Conservation (phyloP, 2,329 filamentous ascomycete species). For the Talaromyces sp. region DNA sequence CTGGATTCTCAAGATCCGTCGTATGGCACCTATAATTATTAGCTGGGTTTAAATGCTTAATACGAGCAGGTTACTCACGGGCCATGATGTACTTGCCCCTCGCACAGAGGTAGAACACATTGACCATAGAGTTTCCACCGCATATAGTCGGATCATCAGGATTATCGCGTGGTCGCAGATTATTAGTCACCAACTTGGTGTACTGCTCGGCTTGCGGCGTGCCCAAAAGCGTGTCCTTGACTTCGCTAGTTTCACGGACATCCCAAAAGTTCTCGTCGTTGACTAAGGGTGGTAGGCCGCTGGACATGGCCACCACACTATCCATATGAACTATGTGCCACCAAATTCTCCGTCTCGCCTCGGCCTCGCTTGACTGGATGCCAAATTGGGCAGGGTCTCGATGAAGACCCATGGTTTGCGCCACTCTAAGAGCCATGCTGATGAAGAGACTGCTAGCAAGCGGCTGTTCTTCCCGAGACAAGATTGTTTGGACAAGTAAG, state of each 20-base stretch:
- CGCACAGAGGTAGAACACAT: constrained; percentile 39
- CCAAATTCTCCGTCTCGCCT: constrained; percentile 42
- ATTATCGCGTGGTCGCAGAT: constrained; percentile 30
- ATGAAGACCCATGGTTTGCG: constrained; percentile 44
- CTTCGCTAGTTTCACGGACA: constrained; percentile 40
- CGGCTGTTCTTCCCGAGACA: constrained; percentile 44
- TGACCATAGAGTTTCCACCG: constrained; percentile 35
- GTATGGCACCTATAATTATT: constrained; percentile 29
- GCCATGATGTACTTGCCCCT: constrained; percentile 42
- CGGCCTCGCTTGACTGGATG: constrained; percentile 39
- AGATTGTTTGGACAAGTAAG: constrained; percentile 41
- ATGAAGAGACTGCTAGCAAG: constrained; percentile 44
- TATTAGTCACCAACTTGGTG: constrained; percentile 26
- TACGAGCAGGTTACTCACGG: constrained; percentile 22
- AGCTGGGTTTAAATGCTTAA: constrained; percentile 3
- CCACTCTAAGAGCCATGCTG: constrained; percentile 41
- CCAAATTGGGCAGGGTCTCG: constrained; percentile 45
- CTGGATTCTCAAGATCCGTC: constrained; percentile 39
- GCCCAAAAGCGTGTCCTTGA: constrained; percentile 41
- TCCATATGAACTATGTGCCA: constrained; percentile 47
- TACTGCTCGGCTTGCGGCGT: constrained; percentile 33
- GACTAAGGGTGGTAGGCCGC: constrained; percentile 42
- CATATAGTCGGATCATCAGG: constrained; percentile 38
- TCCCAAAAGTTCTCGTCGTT: constrained; percentile 45
- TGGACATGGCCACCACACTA: constrained; percentile 45